These are phyloP conservation scores for Trichoderma atrobrunneum DNA, from an alignment of 2,329 filamentous ascomycete genomes.

Conservation along the genomic window DNA sequence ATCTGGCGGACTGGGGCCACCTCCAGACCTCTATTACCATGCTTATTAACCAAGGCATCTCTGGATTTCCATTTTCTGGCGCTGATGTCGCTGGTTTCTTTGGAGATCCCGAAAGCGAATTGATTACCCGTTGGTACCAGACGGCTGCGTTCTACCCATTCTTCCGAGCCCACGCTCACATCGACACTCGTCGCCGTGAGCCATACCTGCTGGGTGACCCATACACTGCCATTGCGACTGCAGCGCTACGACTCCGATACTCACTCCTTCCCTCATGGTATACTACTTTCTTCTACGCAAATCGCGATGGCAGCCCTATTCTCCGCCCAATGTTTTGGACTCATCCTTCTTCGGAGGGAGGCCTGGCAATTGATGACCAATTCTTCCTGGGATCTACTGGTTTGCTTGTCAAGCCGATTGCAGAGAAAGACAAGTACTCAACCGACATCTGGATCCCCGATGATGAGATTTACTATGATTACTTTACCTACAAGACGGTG, in stretches of 20 bases:
- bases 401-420: constrained; percentile 87
- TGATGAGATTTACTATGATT: constrained; percentile 88
- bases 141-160: constrained; percentile 96
- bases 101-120: constrained; percentile 89
- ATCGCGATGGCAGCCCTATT: constrained; percentile 79
- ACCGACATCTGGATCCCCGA: constrained; percentile 86
- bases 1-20: constrained; percentile 90
- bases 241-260: constrained; percentile 85
- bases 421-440: constrained; percentile 68
- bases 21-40: constrained; percentile 88
- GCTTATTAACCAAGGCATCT: constrained; percentile 87
- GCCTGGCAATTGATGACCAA: constrained; percentile 90
- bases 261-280: constrained; percentile 91
- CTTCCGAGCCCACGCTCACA: constrained; percentile 95
- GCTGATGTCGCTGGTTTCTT: constrained; percentile 98
- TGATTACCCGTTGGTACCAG: constrained; percentile 94
- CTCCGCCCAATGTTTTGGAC: constrained; percentile 91
- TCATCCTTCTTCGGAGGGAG: constrained; percentile 78
- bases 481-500: constrained; percentile 81
- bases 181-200: constrained; percentile 90
- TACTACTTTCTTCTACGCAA: constrained; percentile 90
- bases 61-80: constrained; percentile 89
- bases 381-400: constrained; percentile 87
- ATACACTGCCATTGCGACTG: constrained; percentile 80
- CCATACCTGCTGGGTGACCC: constrained; percentile 85